Base-by-base conservation (phyloP, 257 asterid species). In the Scutellaria minor region DNA sequence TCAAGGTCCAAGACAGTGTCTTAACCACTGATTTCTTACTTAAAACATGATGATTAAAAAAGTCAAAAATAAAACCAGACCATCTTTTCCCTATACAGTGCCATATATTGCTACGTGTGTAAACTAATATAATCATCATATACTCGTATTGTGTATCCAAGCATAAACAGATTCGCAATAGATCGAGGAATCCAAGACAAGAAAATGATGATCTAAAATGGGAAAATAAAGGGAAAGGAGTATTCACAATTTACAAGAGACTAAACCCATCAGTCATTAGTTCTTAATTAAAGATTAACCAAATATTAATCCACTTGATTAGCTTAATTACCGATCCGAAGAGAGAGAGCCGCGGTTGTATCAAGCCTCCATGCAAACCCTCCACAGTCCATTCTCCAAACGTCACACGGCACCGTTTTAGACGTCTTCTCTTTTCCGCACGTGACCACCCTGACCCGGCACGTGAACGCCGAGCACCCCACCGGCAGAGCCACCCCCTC, bases 281-380 rank as follows among this genome's bases (percentile, higher is more conserved):
- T 45, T 46, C 9, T 6, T 4, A 35, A 56, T 66, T 68, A 67
- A 35, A 27, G 18, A 22, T 51, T 50, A 58, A 58, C 37, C 7
- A 66, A 47, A 6, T 7, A 27, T 15, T 64, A 57, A 66, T 57
- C 68, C 15, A 8, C 6, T 12, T 67, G 41, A 31, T 57, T 57
- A 13, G 31, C 68, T 52, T 73, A 64, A 65, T 76, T 52, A 83
- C 60, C 85, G 82, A 11, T 86, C 89, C 82, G 85, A 66, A 13
- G 88, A 75, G 8, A 93, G 86, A 93, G 92, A 5, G 97, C 96
- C 15, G 96, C 96, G 9, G 81, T 60, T 0, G 87, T 86, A 72
- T 93, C 98, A 37, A 93, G 85, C 77, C 97, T 86, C 98, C 98
- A 93, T 86, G 95, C 96, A 89, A 85, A 86, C 60, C 93, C 93